Conservation (phyloP, 768 basidiomycete species). For the Trametes maxima region DNA sequence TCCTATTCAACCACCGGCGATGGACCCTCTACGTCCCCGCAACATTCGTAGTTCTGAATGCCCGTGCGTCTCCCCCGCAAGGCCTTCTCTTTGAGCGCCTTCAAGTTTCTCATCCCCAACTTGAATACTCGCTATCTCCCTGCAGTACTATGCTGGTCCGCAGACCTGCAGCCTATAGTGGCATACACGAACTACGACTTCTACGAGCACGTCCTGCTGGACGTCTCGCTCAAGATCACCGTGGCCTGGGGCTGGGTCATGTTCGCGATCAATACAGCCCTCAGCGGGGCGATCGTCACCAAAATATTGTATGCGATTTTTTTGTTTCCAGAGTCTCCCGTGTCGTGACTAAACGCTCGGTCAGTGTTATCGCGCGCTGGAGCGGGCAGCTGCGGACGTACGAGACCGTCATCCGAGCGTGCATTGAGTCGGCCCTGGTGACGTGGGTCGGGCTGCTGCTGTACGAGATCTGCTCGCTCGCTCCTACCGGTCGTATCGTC, state of each 20-base stretch:
- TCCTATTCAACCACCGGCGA: constrained; percentile 21
- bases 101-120: neutral
- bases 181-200: constrained; percentile 16
- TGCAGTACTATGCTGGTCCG: constrained; percentile 29
- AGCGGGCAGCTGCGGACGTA: neutral
- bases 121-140: no score
- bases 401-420: constrained; percentile 14
- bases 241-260: constrained; percentile 33
- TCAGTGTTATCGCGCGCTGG: neutral
- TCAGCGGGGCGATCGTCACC: constrained; percentile 27
- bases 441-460: constrained; percentile 33
- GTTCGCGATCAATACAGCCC: constrained; percentile 27
- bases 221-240: constrained; percentile 24
- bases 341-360: neutral
- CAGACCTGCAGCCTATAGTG: constrained; percentile 22
- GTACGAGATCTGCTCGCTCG: constrained; percentile 25
- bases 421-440: constrained; percentile 29
- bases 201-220: constrained; percentile 21
- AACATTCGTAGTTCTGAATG: constrained; percentile 19
- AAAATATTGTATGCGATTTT: constrained; percentile 25
- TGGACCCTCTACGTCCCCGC: constrained; percentile 29
- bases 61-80: constrained; percentile 21
- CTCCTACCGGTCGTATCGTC: constrained; percentile 24
- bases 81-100: neutral
- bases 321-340: neutral